Conservation (phyloP, 768 basidiomycete species). For the Boletus subcaerulescens region DNA sequence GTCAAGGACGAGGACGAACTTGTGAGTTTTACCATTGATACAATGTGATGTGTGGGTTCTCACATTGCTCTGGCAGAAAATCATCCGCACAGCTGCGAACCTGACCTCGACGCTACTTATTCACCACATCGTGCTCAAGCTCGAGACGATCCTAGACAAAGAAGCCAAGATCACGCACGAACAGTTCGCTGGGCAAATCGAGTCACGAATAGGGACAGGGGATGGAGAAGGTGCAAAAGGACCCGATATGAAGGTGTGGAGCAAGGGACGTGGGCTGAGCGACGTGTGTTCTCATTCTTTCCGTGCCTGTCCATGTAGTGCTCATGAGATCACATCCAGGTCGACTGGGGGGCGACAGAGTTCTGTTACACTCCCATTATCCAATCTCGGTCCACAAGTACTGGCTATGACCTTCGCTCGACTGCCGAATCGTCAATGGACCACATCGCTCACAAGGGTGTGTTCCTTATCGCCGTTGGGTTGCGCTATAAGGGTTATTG, state of each 20-base stretch:
- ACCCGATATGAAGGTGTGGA: constrained; percentile 93
- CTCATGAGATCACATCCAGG: constrained; percentile 40
- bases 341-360: constrained; percentile 88
- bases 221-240: constrained; percentile 61
- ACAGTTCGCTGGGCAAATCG: constrained; percentile 79
- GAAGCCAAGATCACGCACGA: constrained; percentile 91
- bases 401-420: constrained; percentile 85
- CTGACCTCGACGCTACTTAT: constrained; percentile 84
- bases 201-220: constrained; percentile 82
- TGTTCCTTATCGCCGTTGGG: constrained; percentile 84
- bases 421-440: constrained; percentile 85
- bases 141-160: constrained; percentile 88
- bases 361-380: constrained; percentile 96
- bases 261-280: constrained; percentile 65
- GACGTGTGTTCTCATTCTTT: constrained; percentile 52
- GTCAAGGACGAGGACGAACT: constrained; percentile 91
- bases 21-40: constrained; percentile 44
- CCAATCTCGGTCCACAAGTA: constrained; percentile 81
- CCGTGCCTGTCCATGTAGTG: background rate
- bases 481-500: constrained; percentile 93
- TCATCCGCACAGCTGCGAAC: constrained; percentile 65
- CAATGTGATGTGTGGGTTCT: constrained; percentile 3
- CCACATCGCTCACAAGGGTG: constrained; percentile 81
- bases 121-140: constrained; percentile 81
- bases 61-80: constrained; percentile 53